Conservation (phyloP, 1,139 yeast species). For the Debaryomyces nepalensis region DNA sequence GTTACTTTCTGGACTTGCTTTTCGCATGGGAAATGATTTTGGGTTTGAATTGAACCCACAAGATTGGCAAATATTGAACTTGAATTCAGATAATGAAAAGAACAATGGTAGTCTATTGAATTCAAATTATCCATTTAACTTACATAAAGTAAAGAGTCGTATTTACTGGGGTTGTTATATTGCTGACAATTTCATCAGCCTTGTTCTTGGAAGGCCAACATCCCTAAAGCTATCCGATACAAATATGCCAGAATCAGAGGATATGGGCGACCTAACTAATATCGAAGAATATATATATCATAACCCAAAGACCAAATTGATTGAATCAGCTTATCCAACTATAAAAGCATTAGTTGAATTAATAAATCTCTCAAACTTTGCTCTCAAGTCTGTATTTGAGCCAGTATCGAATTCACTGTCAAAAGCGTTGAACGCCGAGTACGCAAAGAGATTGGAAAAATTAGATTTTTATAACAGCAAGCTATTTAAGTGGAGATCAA, state of each 20-base stretch:
- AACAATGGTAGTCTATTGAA: slow-evolving; percentile 11
- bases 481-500: slow-evolving; percentile 6
- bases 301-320: slow-evolving; percentile 11
- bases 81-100: neutral
- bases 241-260: slow-evolving; percentile 19
- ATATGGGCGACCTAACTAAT: slow-evolving; percentile 20
- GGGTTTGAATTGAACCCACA: slow-evolving; percentile 21
- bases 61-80: slow-evolving; percentile 17
- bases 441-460: slow-evolving; percentile 13
- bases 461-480: slow-evolving; percentile 14
- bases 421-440: neutral
- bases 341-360: slow-evolving; percentile 17
- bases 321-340: slow-evolving; percentile 18
- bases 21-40: slow-evolving; percentile 17
- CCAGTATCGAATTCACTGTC: slow-evolving; percentile 7
- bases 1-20: slow-evolving; percentile 19
- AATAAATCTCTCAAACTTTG: slow-evolving; percentile 17
- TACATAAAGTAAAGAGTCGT: slow-evolving; percentile 17
- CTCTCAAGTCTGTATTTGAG: slow-evolving; percentile 17
- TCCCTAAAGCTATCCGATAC: slow-evolving; percentile 18
- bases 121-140: slow-evolving; percentile 18
- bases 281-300: slow-evolving; percentile 19
- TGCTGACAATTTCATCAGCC: slow-evolving; percentile 19
- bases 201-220: slow-evolving; percentile 19
- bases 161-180: slow-evolving; percentile 21